These are phyloP conservation scores for Solanum okadae DNA, from an alignment of 257 asterid species.

Conservation along the genomic window DNA sequence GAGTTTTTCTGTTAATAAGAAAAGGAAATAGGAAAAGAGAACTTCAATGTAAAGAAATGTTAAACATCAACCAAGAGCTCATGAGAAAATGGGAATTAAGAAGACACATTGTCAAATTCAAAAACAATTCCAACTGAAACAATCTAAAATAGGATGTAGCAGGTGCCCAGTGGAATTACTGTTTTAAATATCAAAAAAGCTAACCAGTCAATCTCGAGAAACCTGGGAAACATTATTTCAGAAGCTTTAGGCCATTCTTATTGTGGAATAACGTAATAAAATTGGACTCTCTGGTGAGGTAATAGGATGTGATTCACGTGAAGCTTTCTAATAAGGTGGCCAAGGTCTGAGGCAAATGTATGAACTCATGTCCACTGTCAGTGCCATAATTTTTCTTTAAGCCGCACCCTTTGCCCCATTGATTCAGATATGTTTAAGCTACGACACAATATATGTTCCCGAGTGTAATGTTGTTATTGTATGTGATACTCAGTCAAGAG, in stretches of 20 bases:
- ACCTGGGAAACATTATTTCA: background rate
- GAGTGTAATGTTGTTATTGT: constrained; percentile 3
- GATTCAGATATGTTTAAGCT: background rate
- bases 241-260: background rate
- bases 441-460: background rate
- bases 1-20: background rate
- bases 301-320: background rate
- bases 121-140: background rate
- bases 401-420: background rate
- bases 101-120: background rate
- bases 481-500: constrained; percentile 63
- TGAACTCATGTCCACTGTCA: background rate
- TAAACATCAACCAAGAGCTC: background rate
- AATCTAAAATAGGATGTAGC: background rate
- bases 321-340: background rate
- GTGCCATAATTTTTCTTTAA: background rate
- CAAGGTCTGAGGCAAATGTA: background rate
- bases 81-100: background rate
- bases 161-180: background rate
- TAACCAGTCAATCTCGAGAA: background rate
- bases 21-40: background rate
- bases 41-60: background rate
- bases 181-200: background rate
- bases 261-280: background rate
- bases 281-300: background rate